phyloP scores from a whole-genome alignment of 2,329 filamentous ascomycete genomes.

The Colletotrichum liaoningense region DNA sequence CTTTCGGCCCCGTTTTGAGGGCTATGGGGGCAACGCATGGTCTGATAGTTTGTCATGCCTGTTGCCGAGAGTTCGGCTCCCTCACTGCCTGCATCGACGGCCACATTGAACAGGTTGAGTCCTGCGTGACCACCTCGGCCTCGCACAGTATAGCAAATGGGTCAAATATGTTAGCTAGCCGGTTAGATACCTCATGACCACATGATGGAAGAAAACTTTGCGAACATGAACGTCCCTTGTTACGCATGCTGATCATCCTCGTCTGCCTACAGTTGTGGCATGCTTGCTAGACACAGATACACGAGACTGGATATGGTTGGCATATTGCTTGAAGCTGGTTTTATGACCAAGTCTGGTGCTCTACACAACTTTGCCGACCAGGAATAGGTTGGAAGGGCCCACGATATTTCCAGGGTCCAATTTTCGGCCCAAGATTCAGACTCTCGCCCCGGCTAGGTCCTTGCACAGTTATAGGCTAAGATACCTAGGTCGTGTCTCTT shows the following conservation, averaged over 20 bases:
- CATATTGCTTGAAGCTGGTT: neutral
- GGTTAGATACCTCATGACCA: neutral
- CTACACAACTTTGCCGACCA: neutral
- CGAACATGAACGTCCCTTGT: neutral
- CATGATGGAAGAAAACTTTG: neutral
- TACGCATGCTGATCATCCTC: neutral
- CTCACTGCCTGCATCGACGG: conserved; percentile 1
- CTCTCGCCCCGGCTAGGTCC: neutral
- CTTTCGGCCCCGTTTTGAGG: neutral
- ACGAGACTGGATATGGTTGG: neutral
- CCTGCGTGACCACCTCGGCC: neutral
- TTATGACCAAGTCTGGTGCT: neutral
- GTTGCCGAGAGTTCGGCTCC: conserved; percentile 14
- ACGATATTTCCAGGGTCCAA: neutral
- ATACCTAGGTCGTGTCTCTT: neutral
- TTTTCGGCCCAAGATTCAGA: neutral
- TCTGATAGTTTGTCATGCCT: neutral
- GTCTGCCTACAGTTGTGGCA: neutral
- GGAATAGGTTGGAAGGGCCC: neutral
- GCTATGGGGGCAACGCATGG: neutral
- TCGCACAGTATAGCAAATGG: neutral
- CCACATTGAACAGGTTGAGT: neutral
- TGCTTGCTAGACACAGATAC: neutral
- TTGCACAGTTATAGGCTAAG: neutral
- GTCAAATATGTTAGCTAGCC: neutral